Percentiles rank a stretch among this genome's conserved stretches.
phyloP scores from a whole-genome alignment of 179 eudicot genomes.

The Beta corolliflora region DNA sequence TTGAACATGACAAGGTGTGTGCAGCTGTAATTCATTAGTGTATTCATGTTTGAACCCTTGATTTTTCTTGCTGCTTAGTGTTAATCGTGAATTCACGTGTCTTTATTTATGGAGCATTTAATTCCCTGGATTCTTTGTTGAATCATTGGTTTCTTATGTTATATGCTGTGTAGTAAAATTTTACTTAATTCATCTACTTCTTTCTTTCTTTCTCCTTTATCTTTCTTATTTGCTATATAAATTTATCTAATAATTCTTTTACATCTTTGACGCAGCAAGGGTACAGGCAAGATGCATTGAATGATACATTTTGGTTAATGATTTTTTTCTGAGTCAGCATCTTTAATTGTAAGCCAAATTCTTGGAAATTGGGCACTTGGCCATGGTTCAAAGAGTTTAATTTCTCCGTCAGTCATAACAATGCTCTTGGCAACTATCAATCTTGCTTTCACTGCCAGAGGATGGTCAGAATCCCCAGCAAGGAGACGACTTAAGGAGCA shows the following conservation, averaged over 20 bases:
- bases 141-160: background rate
- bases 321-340: conserved; percentile 67
- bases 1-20: conserved; percentile 90
- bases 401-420: conserved; percentile 49
- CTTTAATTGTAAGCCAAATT: conserved; percentile 71
- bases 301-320: conserved; percentile 91
- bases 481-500: conserved; percentile 51
- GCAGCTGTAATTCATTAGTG: background rate
- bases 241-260: background rate
- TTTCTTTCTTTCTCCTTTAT: background rate
- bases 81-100: background rate
- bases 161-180: background rate
- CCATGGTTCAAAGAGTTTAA: conserved; percentile 34
- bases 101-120: background rate
- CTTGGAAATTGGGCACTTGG: conserved; percentile 65
- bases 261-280: conserved; percentile 59
- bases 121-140: background rate
- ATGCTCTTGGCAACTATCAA: conserved; percentile 55
- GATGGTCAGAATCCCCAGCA: conserved; percentile 55
- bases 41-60: background rate
- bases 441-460: conserved; percentile 43
- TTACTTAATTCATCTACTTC: background rate
- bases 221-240: background rate
- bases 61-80: background rate
- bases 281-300: conserved; percentile 74